Evolutionary conservation across 2,329 filamentous ascomycete genomes (phyloP), one percentile per base, ranked within the genome.

Genomic region (Fusarium brachygibbosum): DNA sequence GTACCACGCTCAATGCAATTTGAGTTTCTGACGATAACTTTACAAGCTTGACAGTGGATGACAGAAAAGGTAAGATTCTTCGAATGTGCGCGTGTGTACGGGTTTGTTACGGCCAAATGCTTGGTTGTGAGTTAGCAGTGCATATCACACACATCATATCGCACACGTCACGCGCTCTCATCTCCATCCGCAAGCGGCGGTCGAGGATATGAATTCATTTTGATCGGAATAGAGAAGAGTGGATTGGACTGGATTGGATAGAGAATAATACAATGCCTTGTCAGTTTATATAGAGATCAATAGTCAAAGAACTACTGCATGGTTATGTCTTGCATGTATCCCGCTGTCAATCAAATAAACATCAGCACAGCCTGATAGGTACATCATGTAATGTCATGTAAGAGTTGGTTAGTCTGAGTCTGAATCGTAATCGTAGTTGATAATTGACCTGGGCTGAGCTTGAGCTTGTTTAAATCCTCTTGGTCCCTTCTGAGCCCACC

Each of bases 111-210:
- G 21, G 51, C 28, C 40, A 25, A 51, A 49, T 34, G 51, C 42
- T 45, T 59, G 51, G 58, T 34, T 40, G 21, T 49, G 46, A 38
- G 23, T 51, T 51, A 51, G 48, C n/a, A 38, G 48, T 55, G 60
- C 65, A 62, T 55, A 58, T 69, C 66, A 63, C 50, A 46, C 44
- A 45, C 49, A 59, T 63, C 66, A 55, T 34, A 50, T 69, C 62
- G 41, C 67, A 53, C 58, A 55, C 42, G 52, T 48, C 48, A 51
- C 48, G 48, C 48, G 48, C 48, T 51, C 34, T 51, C 23, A n/a
- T 40, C 23, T 67, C 63, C 46, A 41, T 70, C 57, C 62, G 49
- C 49, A 70, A 69, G 57, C 62, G 66, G 63, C 44, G 34, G 32
- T 44, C 23, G 50, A 61, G 46, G 28, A 37, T 21, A 25, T 35